These are phyloP conservation scores for Ricinus communis DNA, from an alignment of 345 rosid species.

Conservation along the genomic window DNA sequence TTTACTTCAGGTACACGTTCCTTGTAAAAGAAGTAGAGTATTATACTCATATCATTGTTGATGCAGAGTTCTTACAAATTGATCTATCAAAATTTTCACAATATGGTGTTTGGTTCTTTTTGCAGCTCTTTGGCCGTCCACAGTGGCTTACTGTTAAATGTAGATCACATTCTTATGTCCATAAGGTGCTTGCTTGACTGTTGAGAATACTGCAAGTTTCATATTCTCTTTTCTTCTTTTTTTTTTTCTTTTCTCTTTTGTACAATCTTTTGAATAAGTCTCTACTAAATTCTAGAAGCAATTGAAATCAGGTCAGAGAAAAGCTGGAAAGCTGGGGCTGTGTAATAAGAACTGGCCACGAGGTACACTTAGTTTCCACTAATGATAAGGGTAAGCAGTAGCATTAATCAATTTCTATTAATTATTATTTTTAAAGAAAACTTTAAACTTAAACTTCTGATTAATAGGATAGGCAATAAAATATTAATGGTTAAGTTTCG, in stretches of 20 bases:
- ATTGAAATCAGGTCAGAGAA: conserved; percentile 54
- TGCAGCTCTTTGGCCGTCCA: conserved; percentile 81
- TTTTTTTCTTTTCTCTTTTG: neutral
- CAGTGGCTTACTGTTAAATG: conserved; percentile 81
- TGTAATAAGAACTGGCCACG: conserved; percentile 55
- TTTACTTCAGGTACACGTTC: conserved; percentile 69
- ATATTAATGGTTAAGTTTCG: too few species aligned
- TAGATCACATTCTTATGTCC: conserved; percentile 67
- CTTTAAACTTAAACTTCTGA: too few species aligned
- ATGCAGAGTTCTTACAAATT: too few species aligned
- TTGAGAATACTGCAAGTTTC: neutral
- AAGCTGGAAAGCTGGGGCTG: conserved; percentile 65
- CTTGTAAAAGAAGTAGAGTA: neutral
- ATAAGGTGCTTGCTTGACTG: conserved; percentile 45
- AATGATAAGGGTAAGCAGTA: conserved; percentile 43
- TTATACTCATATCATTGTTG: too few species aligned
- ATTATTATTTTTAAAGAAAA: too few species aligned
- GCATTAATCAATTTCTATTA: neutral
- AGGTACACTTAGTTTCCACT: conserved; percentile 52
- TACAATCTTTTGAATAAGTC: neutral
- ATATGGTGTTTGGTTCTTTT: neutral
- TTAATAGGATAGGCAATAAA: too few species aligned
- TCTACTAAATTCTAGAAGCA: neutral
- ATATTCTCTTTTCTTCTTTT: neutral
- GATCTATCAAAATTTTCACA: neutral